Percentiles rank a stretch among this genome's conserved stretches.
Conservation (phyloP, 1,284 basidiomycete genomes). For the Anthracocystis panici-leucophaei region DNA sequence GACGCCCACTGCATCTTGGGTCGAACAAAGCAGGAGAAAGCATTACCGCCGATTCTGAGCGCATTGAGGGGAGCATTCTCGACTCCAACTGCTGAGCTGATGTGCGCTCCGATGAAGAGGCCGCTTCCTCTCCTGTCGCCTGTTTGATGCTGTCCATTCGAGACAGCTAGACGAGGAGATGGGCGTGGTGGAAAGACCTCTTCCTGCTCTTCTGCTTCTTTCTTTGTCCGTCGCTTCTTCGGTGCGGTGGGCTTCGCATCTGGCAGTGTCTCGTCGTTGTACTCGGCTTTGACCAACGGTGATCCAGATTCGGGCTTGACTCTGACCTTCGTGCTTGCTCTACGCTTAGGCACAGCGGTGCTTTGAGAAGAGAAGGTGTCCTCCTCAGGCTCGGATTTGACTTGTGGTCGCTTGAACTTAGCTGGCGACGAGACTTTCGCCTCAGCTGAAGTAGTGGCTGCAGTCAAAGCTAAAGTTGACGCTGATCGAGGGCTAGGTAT, state of each 20-base stretch:
- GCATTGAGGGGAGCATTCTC: slow-evolving; percentile 81
- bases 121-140: slow-evolving; percentile 25
- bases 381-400: slow-evolving; percentile 10
- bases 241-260: slow-evolving; percentile 7
- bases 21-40: slow-evolving; percentile 86
- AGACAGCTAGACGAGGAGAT: background rate
- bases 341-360: background rate
- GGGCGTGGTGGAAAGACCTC: slow-evolving; percentile 31
- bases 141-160: background rate
- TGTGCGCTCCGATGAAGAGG: slow-evolving; percentile 78
- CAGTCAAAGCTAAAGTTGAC: background rate
- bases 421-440: background rate
- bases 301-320: slow-evolving; percentile 8
- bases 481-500: background rate
- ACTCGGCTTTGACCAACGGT: slow-evolving; percentile 1
- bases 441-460: background rate
- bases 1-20: slow-evolving; percentile 84
- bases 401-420: slow-evolving; percentile 9
- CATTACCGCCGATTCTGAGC: slow-evolving; percentile 76
- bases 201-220: slow-evolving; percentile 15
- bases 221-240: slow-evolving; percentile 27
- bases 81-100: slow-evolving; percentile 82
- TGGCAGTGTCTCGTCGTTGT: background rate
- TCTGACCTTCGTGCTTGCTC: background rate
- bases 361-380: background rate